Conservation (phyloP, 805 yeast genomes). For the Wickerhamiella brachini region DNA sequence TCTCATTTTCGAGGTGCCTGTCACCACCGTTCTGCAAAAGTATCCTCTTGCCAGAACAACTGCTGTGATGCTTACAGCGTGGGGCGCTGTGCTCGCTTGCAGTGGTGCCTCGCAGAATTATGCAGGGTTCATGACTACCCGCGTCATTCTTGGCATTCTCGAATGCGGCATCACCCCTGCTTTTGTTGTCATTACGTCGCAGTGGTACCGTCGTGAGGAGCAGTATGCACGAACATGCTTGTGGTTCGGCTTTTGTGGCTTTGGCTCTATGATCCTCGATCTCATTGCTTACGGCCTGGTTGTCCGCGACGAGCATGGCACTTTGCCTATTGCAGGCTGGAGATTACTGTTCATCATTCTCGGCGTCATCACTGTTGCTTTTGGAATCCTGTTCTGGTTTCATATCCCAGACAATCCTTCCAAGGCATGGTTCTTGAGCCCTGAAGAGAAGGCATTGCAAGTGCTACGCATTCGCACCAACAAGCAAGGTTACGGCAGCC, state of each 20-base stretch:
- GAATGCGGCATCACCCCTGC: slow-evolving; percentile 38
- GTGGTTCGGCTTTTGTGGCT: slow-evolving; percentile 24
- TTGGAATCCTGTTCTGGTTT: slow-evolving; percentile 34
- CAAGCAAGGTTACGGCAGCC: slow-evolving; percentile 47
- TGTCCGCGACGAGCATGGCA: slow-evolving; percentile 5
- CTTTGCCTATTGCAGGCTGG: slow-evolving; percentile 36
- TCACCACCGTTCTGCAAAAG: slow-evolving; percentile 34
- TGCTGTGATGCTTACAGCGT: slow-evolving; percentile 35
- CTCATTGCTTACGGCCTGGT: slow-evolving; percentile 17
- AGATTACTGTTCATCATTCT: slow-evolving; percentile 42
- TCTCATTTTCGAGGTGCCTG: slow-evolving; percentile 40
- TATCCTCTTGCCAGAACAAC: slow-evolving; percentile 43
- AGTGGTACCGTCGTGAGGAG: slow-evolving; percentile 38
- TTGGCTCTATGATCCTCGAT: slow-evolving; percentile 15
- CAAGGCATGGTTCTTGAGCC: slow-evolving; percentile 22
- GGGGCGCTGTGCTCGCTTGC: slow-evolving; percentile 44
- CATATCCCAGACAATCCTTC: slow-evolving; percentile 47
- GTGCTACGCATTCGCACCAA: slow-evolving; percentile 41
- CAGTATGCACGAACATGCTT: slow-evolving; percentile 40
- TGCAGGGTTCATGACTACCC: slow-evolving; percentile 33
- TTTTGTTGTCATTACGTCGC: slow-evolving; percentile 41
- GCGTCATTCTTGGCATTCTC: slow-evolving; percentile 38
- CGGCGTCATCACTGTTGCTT: slow-evolving; percentile 42
- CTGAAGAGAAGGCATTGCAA: slow-evolving; percentile 33
- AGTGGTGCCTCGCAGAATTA: slow-evolving; percentile 38